phyloP scores from a whole-genome alignment of 371 early-diverging fungal genomes.

The Mortierella sp. region DNA sequence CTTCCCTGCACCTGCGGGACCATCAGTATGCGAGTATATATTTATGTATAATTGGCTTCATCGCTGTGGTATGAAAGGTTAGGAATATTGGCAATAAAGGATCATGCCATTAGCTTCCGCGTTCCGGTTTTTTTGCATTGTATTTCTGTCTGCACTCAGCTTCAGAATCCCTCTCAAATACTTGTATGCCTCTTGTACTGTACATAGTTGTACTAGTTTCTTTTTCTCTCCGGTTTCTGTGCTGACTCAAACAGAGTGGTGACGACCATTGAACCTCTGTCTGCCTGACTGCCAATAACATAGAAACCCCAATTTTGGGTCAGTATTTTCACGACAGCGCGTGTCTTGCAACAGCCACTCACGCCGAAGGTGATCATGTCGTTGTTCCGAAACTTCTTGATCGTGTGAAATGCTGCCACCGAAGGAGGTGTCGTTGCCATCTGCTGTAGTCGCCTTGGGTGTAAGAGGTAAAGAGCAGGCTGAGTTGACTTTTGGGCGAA shows the following conservation, averaged over 20 bases:
- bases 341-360: slow-evolving; percentile 46
- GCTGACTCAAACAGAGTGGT: slow-evolving; percentile 40
- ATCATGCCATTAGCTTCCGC: too few relatives aligned
- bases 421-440: slow-evolving; percentile 38
- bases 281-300: slow-evolving; percentile 43
- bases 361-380: slow-evolving; percentile 46
- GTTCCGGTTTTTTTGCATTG: too few relatives aligned
- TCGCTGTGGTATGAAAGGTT: too few relatives aligned
- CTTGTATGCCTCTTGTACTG: too few relatives aligned
- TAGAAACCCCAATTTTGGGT: slow-evolving; percentile 45
- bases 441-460: slow-evolving; percentile 51
- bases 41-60: too few relatives aligned
- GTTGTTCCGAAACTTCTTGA: slow-evolving; percentile 39
- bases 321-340: slow-evolving; percentile 48
- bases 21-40: too few relatives aligned
- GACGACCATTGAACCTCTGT: slow-evolving; percentile 43
- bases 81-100: too few relatives aligned
- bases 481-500: slow-evolving; percentile 11
- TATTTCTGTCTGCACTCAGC: too few relatives aligned
- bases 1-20: slow-evolving; percentile 35
- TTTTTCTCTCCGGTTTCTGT: too few relatives aligned
- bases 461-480: slow-evolving; percentile 39
- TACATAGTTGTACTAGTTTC: too few relatives aligned
- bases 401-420: slow-evolving; percentile 28
- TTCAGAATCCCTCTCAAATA: too few relatives aligned